A percentile compares a stretch with the other conserved stretches of the same genome.
phyloP scores from a whole-genome alignment of 2,329 filamentous ascomycete genomes.

The Ceratocystis variospora region DNA sequence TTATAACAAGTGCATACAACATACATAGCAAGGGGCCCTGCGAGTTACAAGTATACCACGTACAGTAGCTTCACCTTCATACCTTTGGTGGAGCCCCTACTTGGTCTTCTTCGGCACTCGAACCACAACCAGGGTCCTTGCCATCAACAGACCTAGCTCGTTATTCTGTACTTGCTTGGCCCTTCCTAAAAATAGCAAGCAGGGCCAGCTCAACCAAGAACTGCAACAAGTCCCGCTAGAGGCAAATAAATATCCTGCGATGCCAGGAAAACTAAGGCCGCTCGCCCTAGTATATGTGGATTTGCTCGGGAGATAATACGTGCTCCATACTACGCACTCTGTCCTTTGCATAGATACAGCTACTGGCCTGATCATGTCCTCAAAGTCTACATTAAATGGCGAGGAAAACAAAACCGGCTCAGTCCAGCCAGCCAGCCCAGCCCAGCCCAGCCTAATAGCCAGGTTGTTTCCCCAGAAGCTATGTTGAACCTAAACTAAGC shows the following conservation, averaged over 20 bases:
- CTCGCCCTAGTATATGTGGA: too few species aligned
- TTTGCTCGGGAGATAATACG: too few species aligned
- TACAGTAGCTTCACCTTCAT: not conserved
- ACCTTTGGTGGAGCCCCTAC: not conserved
- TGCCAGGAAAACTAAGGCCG: too few species aligned
- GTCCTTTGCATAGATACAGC: not conserved
- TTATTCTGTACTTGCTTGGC: not conserved
- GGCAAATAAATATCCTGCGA: too few species aligned
- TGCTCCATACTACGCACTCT: not conserved
- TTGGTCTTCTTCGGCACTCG: not conserved
- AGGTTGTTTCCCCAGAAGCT: too few species aligned
- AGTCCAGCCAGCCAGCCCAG: too few species aligned
- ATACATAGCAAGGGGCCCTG: too few species aligned
- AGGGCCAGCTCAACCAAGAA: not conserved
- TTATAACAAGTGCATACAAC: not conserved
- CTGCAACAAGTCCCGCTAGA: too few species aligned
- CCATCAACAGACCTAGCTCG: too few species aligned
- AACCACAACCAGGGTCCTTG: not conserved
- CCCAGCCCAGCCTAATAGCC: too few species aligned
- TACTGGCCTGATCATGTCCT: not conserved
- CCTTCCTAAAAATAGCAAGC: not conserved
- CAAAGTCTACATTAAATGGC: not conserved
- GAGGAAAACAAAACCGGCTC: not conserved
- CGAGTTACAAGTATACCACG: not conserved
- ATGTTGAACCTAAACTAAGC: not conserved